A percentile compares a stretch with the other conserved stretches of the same genome.
Evolutionary conservation across 371 early-diverging fungal species (phyloP).

Genomic region (Syncephalastrum contaminatum): DNA sequence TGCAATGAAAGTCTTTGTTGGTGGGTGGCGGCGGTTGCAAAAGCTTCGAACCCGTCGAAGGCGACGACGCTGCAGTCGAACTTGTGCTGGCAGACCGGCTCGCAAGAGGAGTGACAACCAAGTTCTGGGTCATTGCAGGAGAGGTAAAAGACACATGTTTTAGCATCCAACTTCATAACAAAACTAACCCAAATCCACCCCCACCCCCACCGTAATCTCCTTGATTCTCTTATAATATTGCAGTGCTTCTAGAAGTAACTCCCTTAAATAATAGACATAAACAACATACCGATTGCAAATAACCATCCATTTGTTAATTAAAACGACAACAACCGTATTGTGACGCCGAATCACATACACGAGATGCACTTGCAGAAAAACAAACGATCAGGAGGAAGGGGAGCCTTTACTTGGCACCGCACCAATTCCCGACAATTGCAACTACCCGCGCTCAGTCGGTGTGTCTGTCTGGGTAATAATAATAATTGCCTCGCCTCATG

Average conservation of each 20-base stretch:
- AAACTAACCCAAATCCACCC: background rate
- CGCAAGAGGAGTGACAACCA: conserved; percentile 11
- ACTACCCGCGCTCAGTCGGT: too few species aligned
- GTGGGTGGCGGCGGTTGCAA: conserved; percentile 38
- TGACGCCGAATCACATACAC: too few species aligned
- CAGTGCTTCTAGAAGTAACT: background rate
- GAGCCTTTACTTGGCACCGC: background rate
- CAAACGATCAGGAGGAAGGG: conserved; percentile 36
- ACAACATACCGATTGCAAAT: conserved; percentile 28
- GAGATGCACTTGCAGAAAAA: too few species aligned
- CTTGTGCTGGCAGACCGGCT: conserved; percentile 14
- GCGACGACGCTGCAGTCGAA: conserved; percentile 5
- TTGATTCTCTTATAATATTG: background rate
- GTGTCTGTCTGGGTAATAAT: too few species aligned
- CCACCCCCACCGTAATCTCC: background rate
- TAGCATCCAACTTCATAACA: conserved; percentile 1
- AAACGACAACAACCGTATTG: background rate
- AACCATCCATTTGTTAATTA: conserved; percentile 25
- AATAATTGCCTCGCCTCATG: too few species aligned
- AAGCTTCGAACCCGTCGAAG: conserved; percentile 11
- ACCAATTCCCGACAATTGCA: too few species aligned
- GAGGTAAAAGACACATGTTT: conserved; percentile 2
- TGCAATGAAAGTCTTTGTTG: conserved; percentile 43
- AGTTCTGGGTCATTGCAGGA: conserved; percentile 3
- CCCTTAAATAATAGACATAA: background rate